Base-by-base conservation (phyloP, 1,284 basidiomycete species). In the Rhodofomes roseus region DNA sequence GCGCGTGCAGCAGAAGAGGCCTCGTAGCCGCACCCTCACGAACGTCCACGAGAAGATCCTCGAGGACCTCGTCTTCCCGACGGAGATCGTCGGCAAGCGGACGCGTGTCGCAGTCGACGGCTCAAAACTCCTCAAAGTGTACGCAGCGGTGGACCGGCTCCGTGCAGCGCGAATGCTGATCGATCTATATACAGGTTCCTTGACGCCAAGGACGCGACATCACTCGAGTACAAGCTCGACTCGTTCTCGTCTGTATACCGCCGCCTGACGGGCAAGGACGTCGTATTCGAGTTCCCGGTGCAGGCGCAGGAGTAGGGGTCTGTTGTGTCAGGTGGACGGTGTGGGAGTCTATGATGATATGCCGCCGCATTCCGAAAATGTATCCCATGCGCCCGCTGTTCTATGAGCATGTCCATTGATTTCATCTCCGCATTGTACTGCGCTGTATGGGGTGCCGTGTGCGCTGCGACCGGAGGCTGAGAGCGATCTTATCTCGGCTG, bases 171-270 rank as follows among this genome's bases (percentile, higher is more conserved):
- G 43, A 12, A 18, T 37, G 53, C 63, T 67, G 56, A 68, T 59
- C 37, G 16, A n/a, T 14, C 7, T 34, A 27, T 22, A 11, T 55
- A 64, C 76, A 97, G 95, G 68, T 92, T 95, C 85, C 91, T 99
- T 68, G 97, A 99, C 85, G 85, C 95, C 67, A 99, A 99, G 80
- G 97, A 99, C 76, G 87, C 95, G 64, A 99, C 96, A 76, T 93
- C 94, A 73, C 86, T 99, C 77, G 97, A 99, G 85, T 98, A 99
- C 92, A 99, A 99, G 88, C 84, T 96, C 65, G 95, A 96, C 79
- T 95, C 93, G 63, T 97, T 97, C 81, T 90, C 93, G 62, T 93
- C 91, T 58, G 92, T 96, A 66, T 97, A 97, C 85, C 91, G 92
- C 75, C 90, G 91, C 70, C 80, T 96, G 75, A 96, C 94, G 68